Evolutionary conservation across 441 rosid species (phyloP).

Genomic region (Erodium texanum): DNA sequence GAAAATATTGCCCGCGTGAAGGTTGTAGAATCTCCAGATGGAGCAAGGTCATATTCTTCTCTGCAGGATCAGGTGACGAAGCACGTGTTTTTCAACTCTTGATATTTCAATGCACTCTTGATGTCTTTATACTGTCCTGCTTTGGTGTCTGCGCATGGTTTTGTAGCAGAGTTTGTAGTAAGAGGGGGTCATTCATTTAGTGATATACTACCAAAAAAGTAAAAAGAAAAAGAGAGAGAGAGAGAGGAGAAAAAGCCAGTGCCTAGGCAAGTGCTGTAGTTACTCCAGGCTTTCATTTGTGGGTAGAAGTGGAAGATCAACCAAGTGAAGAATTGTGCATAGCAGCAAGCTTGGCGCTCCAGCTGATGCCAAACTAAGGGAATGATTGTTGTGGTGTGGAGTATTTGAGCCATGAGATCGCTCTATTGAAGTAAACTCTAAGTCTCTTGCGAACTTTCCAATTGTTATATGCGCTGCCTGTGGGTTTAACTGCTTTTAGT

Average conservation of each 20-base stretch:
- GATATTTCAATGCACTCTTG: constrained; percentile 25
- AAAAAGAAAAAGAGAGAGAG: constrained; percentile 23
- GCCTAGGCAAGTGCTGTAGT: constrained; percentile 17
- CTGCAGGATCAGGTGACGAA: constrained; percentile 48
- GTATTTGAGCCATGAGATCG: no score
- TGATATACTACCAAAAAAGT: constrained; percentile 10
- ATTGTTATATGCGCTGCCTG: background rate
- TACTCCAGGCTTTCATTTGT: constrained; percentile 17
- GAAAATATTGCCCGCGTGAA: constrained; percentile 30
- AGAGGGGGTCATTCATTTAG: no score
- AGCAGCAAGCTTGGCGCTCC: background rate
- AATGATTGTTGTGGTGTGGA: no score
- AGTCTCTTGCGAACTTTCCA: background rate
- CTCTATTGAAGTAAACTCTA: no score
- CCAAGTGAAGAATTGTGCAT: background rate
- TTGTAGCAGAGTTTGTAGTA: constrained; percentile 20
- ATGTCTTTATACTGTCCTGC: constrained; percentile 32
- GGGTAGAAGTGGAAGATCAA: background rate
- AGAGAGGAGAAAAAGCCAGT: constrained; percentile 17
- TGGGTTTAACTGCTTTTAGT: background rate
- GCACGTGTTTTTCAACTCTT: constrained; percentile 43
- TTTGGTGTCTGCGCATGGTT: background rate
- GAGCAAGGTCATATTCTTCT: constrained; percentile 67
- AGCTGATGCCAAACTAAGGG: no score
- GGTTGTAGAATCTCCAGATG: constrained; percentile 37